Percentiles rank a stretch among this genome's conserved stretches.
These are phyloP conservation scores for Pistacia integerrima DNA, from an alignment of 345 rosid species.

Conservation along the genomic window DNA sequence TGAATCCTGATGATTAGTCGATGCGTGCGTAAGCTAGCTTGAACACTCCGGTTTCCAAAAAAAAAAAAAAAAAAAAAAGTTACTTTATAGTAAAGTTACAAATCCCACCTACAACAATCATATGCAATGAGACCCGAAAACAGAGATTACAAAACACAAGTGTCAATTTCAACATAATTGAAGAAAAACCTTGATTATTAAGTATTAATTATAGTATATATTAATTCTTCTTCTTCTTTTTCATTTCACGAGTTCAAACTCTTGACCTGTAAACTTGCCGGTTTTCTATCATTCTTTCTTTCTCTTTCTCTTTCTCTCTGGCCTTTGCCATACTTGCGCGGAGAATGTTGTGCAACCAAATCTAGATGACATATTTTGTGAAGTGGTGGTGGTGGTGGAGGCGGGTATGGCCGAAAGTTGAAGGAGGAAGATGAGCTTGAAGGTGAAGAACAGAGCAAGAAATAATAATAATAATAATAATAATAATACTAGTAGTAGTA, in stretches of 20 bases:
- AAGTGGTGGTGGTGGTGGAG: neutral
- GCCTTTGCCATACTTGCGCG: neutral
- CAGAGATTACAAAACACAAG: neutral
- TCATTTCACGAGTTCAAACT: neutral
- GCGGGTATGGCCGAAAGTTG: constrained; percentile 6
- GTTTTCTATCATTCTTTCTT: neutral
- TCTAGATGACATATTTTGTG: constrained; percentile 19
- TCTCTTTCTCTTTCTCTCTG: neutral
- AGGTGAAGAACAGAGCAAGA: constrained; percentile 1
- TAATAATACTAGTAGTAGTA: neutral
- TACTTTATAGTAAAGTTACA: neutral
- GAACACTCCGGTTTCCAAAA: no score
- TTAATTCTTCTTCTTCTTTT: neutral
- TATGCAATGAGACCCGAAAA: neutral
- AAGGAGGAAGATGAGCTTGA: constrained; percentile 12
- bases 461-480: no score
- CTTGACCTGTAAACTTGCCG: constrained; percentile 10
- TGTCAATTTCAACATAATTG: constrained; percentile 9
- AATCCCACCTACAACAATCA: neutral
- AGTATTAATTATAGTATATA: neutral
- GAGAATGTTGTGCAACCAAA: neutral
- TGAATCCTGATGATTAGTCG: no score
- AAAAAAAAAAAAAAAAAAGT: no score
- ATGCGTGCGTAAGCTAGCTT: no score
- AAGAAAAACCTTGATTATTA: constrained; percentile 1